Evolutionary conservation across 164 flowering plant genomes (phyloP).

Genomic region (Akebia trifoliata): DNA sequence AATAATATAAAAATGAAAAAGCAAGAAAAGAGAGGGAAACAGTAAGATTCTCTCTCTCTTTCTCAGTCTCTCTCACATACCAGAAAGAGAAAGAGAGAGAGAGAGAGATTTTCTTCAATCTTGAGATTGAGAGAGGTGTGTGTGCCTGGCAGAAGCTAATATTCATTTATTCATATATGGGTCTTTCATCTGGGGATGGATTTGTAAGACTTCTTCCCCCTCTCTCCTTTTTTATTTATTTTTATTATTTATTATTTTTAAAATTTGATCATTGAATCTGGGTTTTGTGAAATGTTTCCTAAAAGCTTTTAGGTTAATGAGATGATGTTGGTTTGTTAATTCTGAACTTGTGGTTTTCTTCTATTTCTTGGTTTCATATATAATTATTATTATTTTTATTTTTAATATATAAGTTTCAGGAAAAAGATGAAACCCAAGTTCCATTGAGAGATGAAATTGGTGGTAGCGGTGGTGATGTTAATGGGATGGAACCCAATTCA

Average conservation of each 20-base stretch:
- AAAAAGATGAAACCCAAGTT: constrained; percentile 15
- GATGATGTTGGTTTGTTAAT: neutral
- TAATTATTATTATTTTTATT: neutral
- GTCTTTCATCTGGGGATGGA: constrained; percentile 35
- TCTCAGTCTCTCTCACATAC: no score
- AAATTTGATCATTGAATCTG: no score
- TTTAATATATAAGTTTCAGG: constrained; percentile 17
- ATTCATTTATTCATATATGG: constrained; percentile 23
- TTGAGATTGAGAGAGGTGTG: no score
- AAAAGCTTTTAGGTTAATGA: neutral
- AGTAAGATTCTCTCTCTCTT: no score
- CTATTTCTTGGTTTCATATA: neutral
- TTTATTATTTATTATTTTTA: neutral
- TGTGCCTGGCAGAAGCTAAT: constrained; percentile 11
- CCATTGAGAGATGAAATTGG: constrained; percentile 12
- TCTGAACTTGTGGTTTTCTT: neutral
- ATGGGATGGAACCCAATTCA: constrained; percentile 19
- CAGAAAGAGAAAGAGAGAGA: neutral
- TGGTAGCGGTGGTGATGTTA: constrained; percentile 1
- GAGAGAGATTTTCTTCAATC: no score
- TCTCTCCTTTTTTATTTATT: neutral
- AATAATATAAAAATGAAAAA: no score
- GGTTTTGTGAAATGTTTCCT: neutral
- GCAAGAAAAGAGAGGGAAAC: no score
- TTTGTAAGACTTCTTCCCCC: constrained; percentile 17